Evolutionary conservation across 2,329 filamentous ascomycete genomes (phyloP).

Genomic region (Neopestalotiopsis sp.): DNA sequence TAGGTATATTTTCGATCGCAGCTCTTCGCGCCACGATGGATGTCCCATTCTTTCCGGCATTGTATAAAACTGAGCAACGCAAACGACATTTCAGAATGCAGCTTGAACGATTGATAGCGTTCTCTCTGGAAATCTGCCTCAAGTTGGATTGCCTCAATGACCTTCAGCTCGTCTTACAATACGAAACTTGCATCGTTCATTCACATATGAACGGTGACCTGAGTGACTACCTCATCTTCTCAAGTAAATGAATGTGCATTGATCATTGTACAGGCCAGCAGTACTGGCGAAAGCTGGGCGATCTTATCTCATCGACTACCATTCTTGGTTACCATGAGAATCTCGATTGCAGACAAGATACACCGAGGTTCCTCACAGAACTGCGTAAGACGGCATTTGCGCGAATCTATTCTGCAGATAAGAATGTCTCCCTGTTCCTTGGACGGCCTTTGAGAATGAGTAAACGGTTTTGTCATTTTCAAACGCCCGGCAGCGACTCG

Average conservation of each 20-base stretch:
- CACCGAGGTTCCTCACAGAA: constrained; percentile 45
- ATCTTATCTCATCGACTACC: constrained; percentile 51
- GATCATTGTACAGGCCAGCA: constrained; percentile 43
- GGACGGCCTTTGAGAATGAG: constrained; percentile 53
- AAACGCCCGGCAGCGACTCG: constrained; percentile 29
- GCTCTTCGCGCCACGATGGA: constrained; percentile 31
- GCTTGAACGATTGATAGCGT: constrained; percentile 28
- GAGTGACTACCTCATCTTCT: constrained; percentile 36
- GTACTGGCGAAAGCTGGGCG: constrained; percentile 52
- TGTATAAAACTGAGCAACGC: constrained; percentile 16
- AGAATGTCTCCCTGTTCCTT: constrained; percentile 54
- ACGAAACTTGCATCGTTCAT: constrained; percentile 52
- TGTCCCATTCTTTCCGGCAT: constrained; percentile 14
- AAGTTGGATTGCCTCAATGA: constrained; percentile 44
- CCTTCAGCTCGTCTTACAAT: constrained; percentile 50
- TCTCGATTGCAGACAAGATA: constrained; percentile 32
- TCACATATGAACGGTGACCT: constrained; percentile 49
- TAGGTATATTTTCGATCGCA: constrained; percentile 31
- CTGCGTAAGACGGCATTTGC: constrained; percentile 47
- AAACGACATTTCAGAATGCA: constrained; percentile 24
- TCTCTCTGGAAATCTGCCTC: constrained; percentile 31
- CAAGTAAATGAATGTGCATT: background rate
- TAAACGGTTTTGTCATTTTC: constrained; percentile 46
- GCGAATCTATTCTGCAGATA: constrained; percentile 50
- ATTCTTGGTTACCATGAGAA: constrained; percentile 54